Conservation (phyloP, 1,284 basidiomycete species). For the Porphyrellus sp. region DNA sequence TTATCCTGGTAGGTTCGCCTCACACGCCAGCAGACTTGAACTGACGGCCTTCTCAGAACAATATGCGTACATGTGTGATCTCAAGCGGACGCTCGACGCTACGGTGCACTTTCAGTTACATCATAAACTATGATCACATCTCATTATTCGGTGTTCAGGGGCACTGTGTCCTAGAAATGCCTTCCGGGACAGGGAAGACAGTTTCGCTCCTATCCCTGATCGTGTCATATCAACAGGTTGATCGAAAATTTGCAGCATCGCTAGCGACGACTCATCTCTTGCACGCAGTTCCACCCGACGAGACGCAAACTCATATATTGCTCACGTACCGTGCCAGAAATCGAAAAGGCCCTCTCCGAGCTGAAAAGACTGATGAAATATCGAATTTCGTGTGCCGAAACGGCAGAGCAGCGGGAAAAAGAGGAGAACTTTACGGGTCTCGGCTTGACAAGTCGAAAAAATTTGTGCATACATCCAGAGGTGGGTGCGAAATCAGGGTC, state of each 20-base stretch:
- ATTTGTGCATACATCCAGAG: constrained; percentile 94
- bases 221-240: constrained; percentile 95
- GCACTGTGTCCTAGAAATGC: constrained; percentile 99
- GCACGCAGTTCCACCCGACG: constrained; percentile 79
- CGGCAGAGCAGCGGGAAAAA: constrained; percentile 71
- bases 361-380: constrained; percentile 94
- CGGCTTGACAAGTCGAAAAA: constrained; percentile 94
- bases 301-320: constrained; percentile 97
- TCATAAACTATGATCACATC: background rate
- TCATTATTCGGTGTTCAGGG: constrained; percentile 54
- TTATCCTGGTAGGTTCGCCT: constrained; percentile 61
- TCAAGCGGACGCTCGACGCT: constrained; percentile 95
- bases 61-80: constrained; percentile 98
- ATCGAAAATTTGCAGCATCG: background rate
- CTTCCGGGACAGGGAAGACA: constrained; percentile 98
- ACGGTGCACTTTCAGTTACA: constrained; percentile 44
- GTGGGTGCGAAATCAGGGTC: constrained; percentile 44
- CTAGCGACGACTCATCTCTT: background rate
- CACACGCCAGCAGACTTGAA: background rate
- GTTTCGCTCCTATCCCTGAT: constrained; percentile 95
- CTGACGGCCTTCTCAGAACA: constrained; percentile 61
- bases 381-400: constrained; percentile 68
- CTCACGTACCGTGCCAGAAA: constrained; percentile 99
- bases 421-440: constrained; percentile 86
- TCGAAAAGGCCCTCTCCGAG: constrained; percentile 97